Base-by-base conservation (phyloP, 1,139 yeast genomes). In the Yamadazyma diddensiae region DNA sequence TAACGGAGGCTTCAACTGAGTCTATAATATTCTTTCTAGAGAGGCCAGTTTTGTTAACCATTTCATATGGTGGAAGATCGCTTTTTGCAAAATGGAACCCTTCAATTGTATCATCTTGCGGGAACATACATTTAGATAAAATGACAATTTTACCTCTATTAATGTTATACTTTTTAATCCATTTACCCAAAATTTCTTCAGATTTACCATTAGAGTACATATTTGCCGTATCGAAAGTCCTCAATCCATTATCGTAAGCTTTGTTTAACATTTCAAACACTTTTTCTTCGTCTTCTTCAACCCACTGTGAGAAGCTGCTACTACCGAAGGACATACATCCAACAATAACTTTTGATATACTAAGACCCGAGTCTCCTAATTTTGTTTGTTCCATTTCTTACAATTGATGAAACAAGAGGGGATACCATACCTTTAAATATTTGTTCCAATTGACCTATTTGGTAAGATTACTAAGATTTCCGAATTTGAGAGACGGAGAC, bases 261-360 rank as follows among this genome's bases (percentile, higher is more conserved):
- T 57, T 56, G 43, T 76, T 74, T 50, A 76, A 47, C 18, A 21
- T 7, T 73, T 56, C n/a, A 13, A 23, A 11, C 6, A 45, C 34
- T 24, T 42, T 38, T 21, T 49, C 53, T 37, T 54, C 64, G 35
- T 59, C 62, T 16, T 57, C 62, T 14, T 61, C 65, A 6, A 52
- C 62, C 73, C 75, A 72, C 12, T n/a, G n/a, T n/a, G n/a, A n/a
- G n/a, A n/a, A 39, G 30, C 37, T 10, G 24, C 24, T 11, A 21
- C 12, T 21, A 11, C 82, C 82, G 43, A 55, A 74, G 3, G 73
- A 54, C 81, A 76, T 76, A 46, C 78, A 73, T 13, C 82, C 82
- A n/a, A 76, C 65, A 36, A 77, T 68, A 32, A 75, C 50, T 36
- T 65, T 65, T 19, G 81, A 70, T 27, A 77, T 59, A 38, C 70